A percentile compares a stretch with the other conserved stretches of the same genome.
phyloP scores from a whole-genome alignment of 805 yeast species.

The Vanderwaltozyma verrucispora region DNA sequence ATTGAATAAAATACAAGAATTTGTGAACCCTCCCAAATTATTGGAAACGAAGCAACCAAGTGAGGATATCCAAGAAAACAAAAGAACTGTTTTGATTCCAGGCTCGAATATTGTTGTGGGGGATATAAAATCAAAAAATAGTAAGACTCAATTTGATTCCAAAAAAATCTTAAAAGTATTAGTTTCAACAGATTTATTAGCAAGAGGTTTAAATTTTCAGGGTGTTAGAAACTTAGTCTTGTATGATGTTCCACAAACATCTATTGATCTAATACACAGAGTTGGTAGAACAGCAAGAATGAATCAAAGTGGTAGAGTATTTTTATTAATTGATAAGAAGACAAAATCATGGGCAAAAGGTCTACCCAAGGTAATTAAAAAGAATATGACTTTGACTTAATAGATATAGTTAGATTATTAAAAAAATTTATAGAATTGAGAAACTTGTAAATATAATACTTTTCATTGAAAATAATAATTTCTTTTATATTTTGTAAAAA shows the following conservation, averaged over 20 bases:
- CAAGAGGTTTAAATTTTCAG: conserved; percentile 82
- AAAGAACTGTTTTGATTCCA: conserved; percentile 14
- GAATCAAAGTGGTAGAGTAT: conserved; percentile 82
- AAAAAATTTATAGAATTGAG: too few species aligned
- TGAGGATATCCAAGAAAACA: not conserved
- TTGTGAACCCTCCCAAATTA: conserved; percentile 48
- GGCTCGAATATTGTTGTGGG: conserved; percentile 29
- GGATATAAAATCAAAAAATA: not conserved
- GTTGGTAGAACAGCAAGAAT: conserved; percentile 93
- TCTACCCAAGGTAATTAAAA: conserved; percentile 56
- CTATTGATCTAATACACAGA: conserved; percentile 82
- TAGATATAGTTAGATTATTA: too few species aligned
- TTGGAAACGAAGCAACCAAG: not conserved
- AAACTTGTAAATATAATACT: too few species aligned
- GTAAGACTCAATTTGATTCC: not conserved
- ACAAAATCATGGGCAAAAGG: conserved; percentile 78
- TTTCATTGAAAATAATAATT: too few species aligned
- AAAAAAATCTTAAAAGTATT: conserved; percentile 46
- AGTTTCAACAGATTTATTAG: conserved; percentile 79
- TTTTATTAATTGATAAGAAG: conserved; percentile 59
- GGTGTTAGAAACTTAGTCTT: conserved; percentile 73
- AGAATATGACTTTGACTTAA: conserved; percentile 31
- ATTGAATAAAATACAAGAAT: conserved; percentile 43
- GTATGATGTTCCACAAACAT: conserved; percentile 74
- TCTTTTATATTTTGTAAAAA: too few species aligned